Evolutionary conservation across 257 asterid species (phyloP), one percentile per base, ranked within the genome.

Genomic region (Salvia splendens): DNA sequence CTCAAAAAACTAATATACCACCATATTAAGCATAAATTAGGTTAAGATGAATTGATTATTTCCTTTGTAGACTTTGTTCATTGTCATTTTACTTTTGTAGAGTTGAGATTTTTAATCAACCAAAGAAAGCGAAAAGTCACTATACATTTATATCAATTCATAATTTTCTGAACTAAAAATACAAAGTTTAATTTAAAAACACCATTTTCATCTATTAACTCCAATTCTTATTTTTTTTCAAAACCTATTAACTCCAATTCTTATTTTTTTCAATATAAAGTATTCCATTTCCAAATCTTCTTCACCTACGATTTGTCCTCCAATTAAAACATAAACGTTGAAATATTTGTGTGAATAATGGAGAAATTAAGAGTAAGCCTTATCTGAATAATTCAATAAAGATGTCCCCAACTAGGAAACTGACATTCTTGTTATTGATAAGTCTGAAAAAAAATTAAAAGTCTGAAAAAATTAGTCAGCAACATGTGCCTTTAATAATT

Each of bases 341-440:
- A 24, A 1, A 24, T 10, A 17, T 30, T 15, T n/a, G 0, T 50
- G 12, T 7, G 30, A 49, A 16, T 49, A 6, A 49, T 15, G 30
- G 40, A 53, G 30, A 6, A 28, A n/a, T n/a, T n/a, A n/a, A 9
- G 11, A 7, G 6, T 7, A 8, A 4, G 45, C n/a, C 8, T 68
- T 57, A 69, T 20, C 43, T 47, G 52, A 36, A 64, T 53, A 72
- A 45, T 46, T 47, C 5, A 64, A 45, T 42, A 63, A 52, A 30
- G 40, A 43, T 71, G 76, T 71, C 65, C 56, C 71, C 65, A 64
- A 45, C 66, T 15, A 65, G 72, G 77, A 72, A 72, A 64, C 77
- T 56, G 71, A 57, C 55, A 12, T 28, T 61, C 45, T 38, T 2
- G 52, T 63, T 52, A 15, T 43, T 35, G 77, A 72, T 72, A 64